Base-by-base conservation (phyloP, 2,329 filamentous ascomycete species). In the Trichoderma afroharzianum region DNA sequence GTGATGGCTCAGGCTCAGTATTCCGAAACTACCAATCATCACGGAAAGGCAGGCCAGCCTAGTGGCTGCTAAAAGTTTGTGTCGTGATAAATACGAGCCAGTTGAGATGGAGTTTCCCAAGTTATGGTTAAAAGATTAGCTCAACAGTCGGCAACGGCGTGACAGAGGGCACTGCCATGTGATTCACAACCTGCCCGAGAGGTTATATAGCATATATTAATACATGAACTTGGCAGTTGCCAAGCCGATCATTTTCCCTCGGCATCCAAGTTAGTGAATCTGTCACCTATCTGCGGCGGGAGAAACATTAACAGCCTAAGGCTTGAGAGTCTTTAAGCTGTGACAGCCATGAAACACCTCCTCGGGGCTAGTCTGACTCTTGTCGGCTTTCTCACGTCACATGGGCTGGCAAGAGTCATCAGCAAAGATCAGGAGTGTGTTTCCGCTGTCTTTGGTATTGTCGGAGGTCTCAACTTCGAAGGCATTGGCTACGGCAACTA, bases 381-480 rank as follows among this genome's bases (percentile, higher is more conserved):
- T 21, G 24, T 68, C 9, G 24, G 64, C 53, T n/a, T 68, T n/a
- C 32, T 68, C n/a, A 11, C 53, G 12, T 68, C 53, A 58, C 33
- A 47, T 30, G 64, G 32, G 7, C 26, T 68, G 11, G 47, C 64
- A 2, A 43, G n/a, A 28, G 21, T n/a, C n/a, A 18, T 59, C 18
- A 9, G 39, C 39, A 43, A 43, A 43, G 39, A 68, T 8, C 64
- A 68, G 26, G 64, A 68, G 24, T 68, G 53, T 24, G 64, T 68
- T 59, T 58, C 64, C 12, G 24, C 64, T 32, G 32, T 68, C 6
- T 68, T 58, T 24, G 28, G 64, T 47, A 68, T 68, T 8, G 6
- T 68, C 15, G 64, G 64, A 11, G 18, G 36, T 24, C 64, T 68
- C 64, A 58, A 47, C n/a, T 68, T 68, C 24, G 64, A 43, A 68